These are phyloP conservation scores for Recurvomyces mirabilis DNA, from an alignment of 495 filamentous ascomycete genomes.

Conservation along the genomic window DNA sequence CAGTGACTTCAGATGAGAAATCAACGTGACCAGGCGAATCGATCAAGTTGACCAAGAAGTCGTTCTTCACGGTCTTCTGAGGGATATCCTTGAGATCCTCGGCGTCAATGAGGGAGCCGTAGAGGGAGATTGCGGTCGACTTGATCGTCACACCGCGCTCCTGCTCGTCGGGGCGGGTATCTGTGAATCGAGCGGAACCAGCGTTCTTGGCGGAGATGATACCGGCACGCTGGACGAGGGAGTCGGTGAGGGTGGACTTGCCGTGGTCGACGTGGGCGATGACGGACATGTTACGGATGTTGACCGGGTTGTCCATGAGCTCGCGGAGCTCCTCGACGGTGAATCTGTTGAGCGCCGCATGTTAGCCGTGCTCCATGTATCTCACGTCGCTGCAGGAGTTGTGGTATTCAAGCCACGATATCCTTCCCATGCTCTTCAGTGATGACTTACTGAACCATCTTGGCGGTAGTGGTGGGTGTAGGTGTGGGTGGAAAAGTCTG, in stretches of 20 bases:
- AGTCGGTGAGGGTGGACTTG: constrained; percentile 98
- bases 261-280: constrained; percentile 99
- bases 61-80: constrained; percentile 73
- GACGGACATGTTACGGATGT: constrained; percentile 99
- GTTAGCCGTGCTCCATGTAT: constrained; percentile 5
- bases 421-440: neutral
- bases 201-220: constrained; percentile 98
- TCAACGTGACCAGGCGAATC: constrained; percentile 99
- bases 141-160: constrained; percentile 99
- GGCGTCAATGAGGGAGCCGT: constrained; percentile 65
- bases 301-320: constrained; percentile 95
- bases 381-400: neutral
- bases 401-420: neutral
- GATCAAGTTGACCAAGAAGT: constrained; percentile 99
- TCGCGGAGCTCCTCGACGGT: constrained; percentile 94
- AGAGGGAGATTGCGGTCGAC: constrained; percentile 98
- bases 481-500: neutral
- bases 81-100: constrained; percentile 95
- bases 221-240: constrained; percentile 96
- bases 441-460: constrained; percentile 97
- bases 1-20: constrained; percentile 99
- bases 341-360: constrained; percentile 55
- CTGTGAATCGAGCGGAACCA: constrained; percentile 88
- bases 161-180: constrained; percentile 95
- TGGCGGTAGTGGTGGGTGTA: constrained; percentile 56